phyloP scores from a whole-genome alignment of 1,139 yeast species.

The Scheffersomyces parashehatae region DNA sequence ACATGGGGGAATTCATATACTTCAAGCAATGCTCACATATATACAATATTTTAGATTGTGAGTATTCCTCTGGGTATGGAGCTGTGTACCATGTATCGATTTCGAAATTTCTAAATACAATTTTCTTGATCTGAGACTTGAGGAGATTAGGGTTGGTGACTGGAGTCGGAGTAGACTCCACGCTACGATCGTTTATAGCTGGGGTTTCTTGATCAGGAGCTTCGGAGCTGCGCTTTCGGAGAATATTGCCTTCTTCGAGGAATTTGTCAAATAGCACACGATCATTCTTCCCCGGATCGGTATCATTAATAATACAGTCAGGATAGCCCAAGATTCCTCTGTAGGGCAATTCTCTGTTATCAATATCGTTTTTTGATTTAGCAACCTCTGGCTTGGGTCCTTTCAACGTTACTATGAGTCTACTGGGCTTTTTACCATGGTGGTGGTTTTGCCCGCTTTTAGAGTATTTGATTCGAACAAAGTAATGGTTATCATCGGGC shows the following conservation, averaged over 20 bases:
- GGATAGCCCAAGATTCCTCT: conserved; percentile 61
- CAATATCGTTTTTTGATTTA: conserved; percentile 2
- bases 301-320: conserved; percentile 60
- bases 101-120: conserved; percentile 70
- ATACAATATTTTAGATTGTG: conserved; percentile 60
- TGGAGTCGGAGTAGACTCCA: conserved; percentile 19
- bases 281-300: conserved; percentile 59
- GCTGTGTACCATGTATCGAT: conserved; percentile 92
- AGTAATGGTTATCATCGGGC: neutral
- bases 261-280: conserved; percentile 45
- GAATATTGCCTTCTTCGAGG: conserved; percentile 23
- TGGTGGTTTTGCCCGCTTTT: neutral
- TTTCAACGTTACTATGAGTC: neutral
- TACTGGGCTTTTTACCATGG: neutral
- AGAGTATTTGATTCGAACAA: neutral
- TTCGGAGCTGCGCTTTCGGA: conserved; percentile 8
- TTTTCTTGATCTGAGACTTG: conserved; percentile 43
- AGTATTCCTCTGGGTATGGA: conserved; percentile 89
- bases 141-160: conserved; percentile 5
- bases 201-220: conserved; percentile 1
- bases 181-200: conserved; percentile 2
- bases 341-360: conserved; percentile 54
- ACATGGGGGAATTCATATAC: conserved; percentile 72
- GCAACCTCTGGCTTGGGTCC: too few relatives aligned
- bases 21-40: conserved; percentile 86